A percentile compares a stretch with the other conserved stretches of the same genome.
phyloP scores from a whole-genome alignment of 495 filamentous ascomycete genomes.

The Stereocaulon alpinum region DNA sequence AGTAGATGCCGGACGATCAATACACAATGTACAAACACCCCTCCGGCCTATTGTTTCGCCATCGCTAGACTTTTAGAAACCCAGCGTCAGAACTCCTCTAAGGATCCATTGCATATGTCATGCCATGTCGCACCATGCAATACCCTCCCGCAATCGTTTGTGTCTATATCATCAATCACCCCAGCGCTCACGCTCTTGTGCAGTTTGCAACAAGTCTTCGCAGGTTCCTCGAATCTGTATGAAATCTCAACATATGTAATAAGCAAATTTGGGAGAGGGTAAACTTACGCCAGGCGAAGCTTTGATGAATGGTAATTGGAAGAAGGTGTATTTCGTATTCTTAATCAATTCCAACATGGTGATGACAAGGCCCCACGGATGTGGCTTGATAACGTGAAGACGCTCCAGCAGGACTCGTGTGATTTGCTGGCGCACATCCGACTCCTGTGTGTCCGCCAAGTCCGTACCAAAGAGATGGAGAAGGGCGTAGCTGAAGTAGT shows the following conservation, averaged over 20 bases:
- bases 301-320: constrained; percentile 86
- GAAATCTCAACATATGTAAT: not conserved
- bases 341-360: constrained; percentile 84
- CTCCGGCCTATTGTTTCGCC: constrained; percentile 4
- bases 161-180: constrained; percentile 4
- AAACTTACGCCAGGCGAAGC: constrained; percentile 64
- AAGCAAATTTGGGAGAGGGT: not conserved
- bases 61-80: constrained; percentile 8
- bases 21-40: constrained; percentile 2
- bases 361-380: constrained; percentile 92
- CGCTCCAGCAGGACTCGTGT: constrained; percentile 80
- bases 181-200: constrained; percentile 16
- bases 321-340: constrained; percentile 81
- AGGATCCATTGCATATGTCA: constrained; percentile 5
- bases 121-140: constrained; percentile 7
- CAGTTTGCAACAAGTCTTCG: constrained; percentile 9
- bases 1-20: not conserved
- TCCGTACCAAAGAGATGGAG: constrained; percentile 79
- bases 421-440: constrained; percentile 80
- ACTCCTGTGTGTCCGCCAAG: constrained; percentile 63
- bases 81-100: not conserved
- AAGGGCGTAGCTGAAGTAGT: constrained; percentile 84
- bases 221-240: constrained; percentile 5
- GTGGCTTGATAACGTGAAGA: constrained; percentile 78
- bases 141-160: constrained; percentile 4